These are phyloP conservation scores for Chenopodium suecicum DNA, from an alignment of 148 eudicot genomes.

Conservation along the genomic window DNA sequence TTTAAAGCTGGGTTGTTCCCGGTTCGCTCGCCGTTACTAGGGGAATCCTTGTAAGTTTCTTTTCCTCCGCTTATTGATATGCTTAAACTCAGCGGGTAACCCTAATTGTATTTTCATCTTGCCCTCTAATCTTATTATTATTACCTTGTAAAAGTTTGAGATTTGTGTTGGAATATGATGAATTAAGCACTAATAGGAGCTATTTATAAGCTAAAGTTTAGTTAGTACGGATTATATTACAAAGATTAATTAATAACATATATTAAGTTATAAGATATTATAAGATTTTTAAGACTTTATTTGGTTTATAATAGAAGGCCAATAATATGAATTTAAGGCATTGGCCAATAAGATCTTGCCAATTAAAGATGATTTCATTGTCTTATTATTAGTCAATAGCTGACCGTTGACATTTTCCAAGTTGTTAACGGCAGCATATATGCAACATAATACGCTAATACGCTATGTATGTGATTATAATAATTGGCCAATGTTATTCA, in stretches of 20 bases:
- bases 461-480: neutral
- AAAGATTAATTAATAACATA: neutral
- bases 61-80: no score
- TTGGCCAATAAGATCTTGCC: neutral
- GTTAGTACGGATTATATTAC: neutral
- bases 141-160: neutral
- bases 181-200: neutral
- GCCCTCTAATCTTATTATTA: neutral
- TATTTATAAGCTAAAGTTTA: conserved; percentile 16
- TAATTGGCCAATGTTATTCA: neutral
- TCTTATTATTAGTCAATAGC: neutral
- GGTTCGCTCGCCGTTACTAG: no score
- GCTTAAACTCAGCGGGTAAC: no score
- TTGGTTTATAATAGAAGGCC: neutral
- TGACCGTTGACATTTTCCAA: neutral
- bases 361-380: neutral
- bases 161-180: neutral
- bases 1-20: no score
- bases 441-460: neutral
- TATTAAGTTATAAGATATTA: neutral
- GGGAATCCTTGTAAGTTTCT: no score
- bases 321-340: neutral
- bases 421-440: neutral
- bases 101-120: conserved; percentile 8
- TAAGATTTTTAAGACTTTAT: neutral